A percentile compares a stretch with the other conserved stretches of the same genome.
Evolutionary conservation across 306 rosid species (phyloP).

Genomic region (Lotus japonicus): DNA sequence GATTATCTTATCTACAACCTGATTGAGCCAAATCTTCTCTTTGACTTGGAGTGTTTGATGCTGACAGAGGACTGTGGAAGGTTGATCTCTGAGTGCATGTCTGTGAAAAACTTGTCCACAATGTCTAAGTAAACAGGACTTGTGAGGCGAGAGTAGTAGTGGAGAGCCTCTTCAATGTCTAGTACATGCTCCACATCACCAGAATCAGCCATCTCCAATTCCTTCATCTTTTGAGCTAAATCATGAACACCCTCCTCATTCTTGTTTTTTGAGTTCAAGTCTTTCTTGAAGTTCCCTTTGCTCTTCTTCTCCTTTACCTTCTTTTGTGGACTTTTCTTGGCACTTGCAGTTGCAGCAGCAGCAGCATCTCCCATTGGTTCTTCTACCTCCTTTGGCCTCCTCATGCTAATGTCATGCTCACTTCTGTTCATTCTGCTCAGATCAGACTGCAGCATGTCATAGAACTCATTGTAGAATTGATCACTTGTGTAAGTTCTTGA

Average conservation of each 20-base stretch:
- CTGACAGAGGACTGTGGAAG: slow-evolving; percentile 41
- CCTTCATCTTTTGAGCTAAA: slow-evolving; percentile 73
- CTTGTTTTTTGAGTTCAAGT: slow-evolving; percentile 19
- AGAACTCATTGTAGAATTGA: slow-evolving; percentile 56
- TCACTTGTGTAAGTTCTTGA: slow-evolving; percentile 42
- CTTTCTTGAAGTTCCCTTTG: slow-evolving; percentile 30
- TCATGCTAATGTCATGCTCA: neutral
- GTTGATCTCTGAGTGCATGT: slow-evolving; percentile 62
- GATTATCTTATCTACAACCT: slow-evolving; percentile 47
- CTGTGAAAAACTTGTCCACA: slow-evolving; percentile 80
- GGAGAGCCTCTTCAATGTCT: slow-evolving; percentile 92
- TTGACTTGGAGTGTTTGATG: slow-evolving; percentile 51
- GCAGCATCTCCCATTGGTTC: slow-evolving; percentile 24
- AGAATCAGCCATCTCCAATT: slow-evolving; percentile 71
- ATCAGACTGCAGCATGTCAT: slow-evolving; percentile 64
- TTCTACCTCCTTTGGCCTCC: slow-evolving; percentile 19
- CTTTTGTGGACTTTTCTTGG: slow-evolving; percentile 34
- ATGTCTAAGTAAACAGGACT: slow-evolving; percentile 90
- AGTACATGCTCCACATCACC: slow-evolving; percentile 78
- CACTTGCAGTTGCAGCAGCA: slow-evolving; percentile 21
- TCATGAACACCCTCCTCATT: slow-evolving; percentile 23
- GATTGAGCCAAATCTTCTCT: slow-evolving; percentile 46
- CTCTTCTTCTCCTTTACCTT: slow-evolving; percentile 38
- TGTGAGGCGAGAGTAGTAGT: slow-evolving; percentile 83
- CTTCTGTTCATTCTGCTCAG: slow-evolving; percentile 33